Evolutionary conservation across 768 basidiomycete genomes (phyloP), one percentile per base, ranked within the genome.

Genomic region (Tricholoma matsutake): DNA sequence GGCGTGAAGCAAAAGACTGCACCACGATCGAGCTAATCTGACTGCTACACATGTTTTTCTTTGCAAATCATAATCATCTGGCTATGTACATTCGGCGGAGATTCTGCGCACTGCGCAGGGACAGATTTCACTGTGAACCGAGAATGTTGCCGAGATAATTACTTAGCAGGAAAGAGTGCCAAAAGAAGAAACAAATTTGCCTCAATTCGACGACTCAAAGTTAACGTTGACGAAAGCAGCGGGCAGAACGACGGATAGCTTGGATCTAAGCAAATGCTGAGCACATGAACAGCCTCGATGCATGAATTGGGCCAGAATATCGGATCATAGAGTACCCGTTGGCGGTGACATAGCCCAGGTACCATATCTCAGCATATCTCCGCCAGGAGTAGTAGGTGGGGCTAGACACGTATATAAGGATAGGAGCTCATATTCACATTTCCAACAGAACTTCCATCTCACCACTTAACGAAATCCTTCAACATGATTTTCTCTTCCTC

Each of bases 401-500:
- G 28, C 29, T 16, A 16, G n/a, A 6, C 29, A 31, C 28, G 16
- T 16, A 8, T 52, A 52, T 52, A 52, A 52, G n/a, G n/a, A n/a
- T n/a, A n/a, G n/a, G n/a, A n/a, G n/a, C 45, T 49, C 57, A 20
- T 35, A 34, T 47, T 35, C 51, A 18, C 31, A 54, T 51, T 2
- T 57, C 59, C 39, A 1, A 22, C 20, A 11, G 18, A 39, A 39
- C n/a, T 22, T 45, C 52, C 32, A 14, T 58, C 18, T 51, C 34
- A 43, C 39, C 43, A 41, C 18, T 14, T 51, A 25, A 56, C 58
- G 57, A 60, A 31, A 52, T 54, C 56, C n/a, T n/a, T n/a, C 60
- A 62, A 61, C 39, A 63, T 61, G 25, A 68, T 63, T 58, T 53
- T 54, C 20, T 41, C 57, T 37, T 64, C 59, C 28, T 29, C 58